Evolutionary conservation across 306 rosid genomes (phyloP), one percentile per base, ranked within the genome.

Genomic region (Cicer yamashitae): DNA sequence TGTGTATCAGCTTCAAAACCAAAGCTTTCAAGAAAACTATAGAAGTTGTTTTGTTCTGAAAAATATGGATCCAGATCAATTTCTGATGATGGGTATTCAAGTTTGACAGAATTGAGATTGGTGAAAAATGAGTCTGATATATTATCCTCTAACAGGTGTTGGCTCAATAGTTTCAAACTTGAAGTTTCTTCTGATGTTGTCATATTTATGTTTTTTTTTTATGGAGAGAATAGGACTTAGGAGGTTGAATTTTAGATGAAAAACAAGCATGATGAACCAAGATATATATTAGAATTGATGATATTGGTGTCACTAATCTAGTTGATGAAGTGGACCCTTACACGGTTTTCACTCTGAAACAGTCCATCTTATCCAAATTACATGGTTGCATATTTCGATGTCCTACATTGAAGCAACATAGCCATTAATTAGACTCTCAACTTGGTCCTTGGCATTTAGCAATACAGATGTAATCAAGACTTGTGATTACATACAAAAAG

Each of bases 121-220:
- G 87, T 12, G 45, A 73, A 25, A 72, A 85, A 88, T 39, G 82
- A 38, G 25, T 91, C 93, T 51, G 80, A 67, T 57, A 82, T 79
- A 46, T 89, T 79, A 46, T 89, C 96, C 25, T 71, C 82, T 13
- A 91, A 84, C 10, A 91, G 96, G 50, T 88, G 88, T 43, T 87
- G 87, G 9, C 90, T 73, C 52, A 91, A 84, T 5, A 82, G 60
- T 20, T 89, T 92, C 20, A 93, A 67, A 43, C 84, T 63, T 22
- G 89, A 83, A 72, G 72, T 1, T 54, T 85, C 96, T 62, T 83
- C 79, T 6, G n/a, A 3, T 44, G 83, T 30, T 13, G 69, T 74
- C 87, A 82, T 89, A 3, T 53, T 40, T 70, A 9, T 8, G 60
- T 20, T n/a, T 30, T 74, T 1, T 46, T 20, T n/a, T 30, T 74